These are phyloP conservation scores for Pyricularia pennisetigena DNA, from an alignment of 2,329 filamentous ascomycete genomes.

Conservation along the genomic window DNA sequence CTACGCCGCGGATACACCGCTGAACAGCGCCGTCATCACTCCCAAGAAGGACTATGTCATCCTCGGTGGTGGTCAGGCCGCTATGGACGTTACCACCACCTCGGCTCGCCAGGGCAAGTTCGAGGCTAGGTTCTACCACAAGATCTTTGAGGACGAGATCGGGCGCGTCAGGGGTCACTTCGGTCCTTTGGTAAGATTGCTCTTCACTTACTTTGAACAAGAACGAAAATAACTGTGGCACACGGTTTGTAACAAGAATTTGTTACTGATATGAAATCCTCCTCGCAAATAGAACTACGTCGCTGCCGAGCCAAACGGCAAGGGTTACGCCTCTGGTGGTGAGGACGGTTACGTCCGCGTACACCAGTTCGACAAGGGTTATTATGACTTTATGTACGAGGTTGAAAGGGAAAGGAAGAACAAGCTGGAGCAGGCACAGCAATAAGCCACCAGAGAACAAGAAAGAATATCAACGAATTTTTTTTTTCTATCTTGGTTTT, in stretches of 20 bases:
- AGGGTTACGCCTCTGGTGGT: conserved; percentile 87
- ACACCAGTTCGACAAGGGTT: conserved; percentile 96
- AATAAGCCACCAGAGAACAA: neutral
- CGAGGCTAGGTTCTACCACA: conserved; percentile 99
- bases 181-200: conserved; percentile 56
- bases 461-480: neutral
- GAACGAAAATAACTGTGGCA: neutral
- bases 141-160: conserved; percentile 98
- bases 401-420: conserved; percentile 76
- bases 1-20: conserved; percentile 82
- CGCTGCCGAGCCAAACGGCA: conserved; percentile 83
- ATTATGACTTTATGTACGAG: conserved; percentile 98
- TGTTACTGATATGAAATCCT: neutral
- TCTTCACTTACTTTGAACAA: neutral
- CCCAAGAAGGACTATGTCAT: conserved; percentile 97
- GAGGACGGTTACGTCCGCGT: conserved; percentile 98
- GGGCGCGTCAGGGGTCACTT: conserved; percentile 96
- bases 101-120: conserved; percentile 95
- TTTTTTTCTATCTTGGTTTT: neutral
- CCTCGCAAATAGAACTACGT: conserved; percentile 63
- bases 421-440: conserved; percentile 18
- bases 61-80: conserved; percentile 93
- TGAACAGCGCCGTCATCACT: conserved; percentile 92
- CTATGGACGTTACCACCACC: conserved; percentile 97
- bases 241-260: neutral